Evolutionary conservation across 345 rosid genomes (phyloP).

Genomic region (Moringa oleifera): DNA sequence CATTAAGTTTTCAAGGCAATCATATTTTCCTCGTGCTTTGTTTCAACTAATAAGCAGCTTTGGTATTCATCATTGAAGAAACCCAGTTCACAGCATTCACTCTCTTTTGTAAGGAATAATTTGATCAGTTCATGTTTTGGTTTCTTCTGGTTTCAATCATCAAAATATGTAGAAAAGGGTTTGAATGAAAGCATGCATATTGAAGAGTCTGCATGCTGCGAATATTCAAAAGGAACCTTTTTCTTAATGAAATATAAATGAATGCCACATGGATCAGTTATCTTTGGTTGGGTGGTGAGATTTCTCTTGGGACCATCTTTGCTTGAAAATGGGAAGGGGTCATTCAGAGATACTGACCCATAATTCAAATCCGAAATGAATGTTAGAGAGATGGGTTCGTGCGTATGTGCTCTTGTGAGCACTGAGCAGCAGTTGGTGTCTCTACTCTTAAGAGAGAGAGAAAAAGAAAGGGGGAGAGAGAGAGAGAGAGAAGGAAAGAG

Average conservation of each 20-base stretch:
- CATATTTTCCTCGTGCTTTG: neutral
- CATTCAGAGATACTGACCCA: slow-evolving; percentile 31
- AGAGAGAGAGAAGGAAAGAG: too few relatives aligned
- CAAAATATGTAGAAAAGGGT: too few relatives aligned
- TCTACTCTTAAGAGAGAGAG: too few relatives aligned
- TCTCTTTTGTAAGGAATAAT: too few relatives aligned
- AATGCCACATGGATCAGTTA: slow-evolving; percentile 17
- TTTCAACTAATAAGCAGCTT: too few relatives aligned
- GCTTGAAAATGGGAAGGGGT: slow-evolving; percentile 24
- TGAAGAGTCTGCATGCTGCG: neutral
- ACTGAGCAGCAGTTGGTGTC: too few relatives aligned
- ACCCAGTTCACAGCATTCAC: too few relatives aligned
- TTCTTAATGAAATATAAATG: slow-evolving; percentile 10
- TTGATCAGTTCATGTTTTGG: too few relatives aligned
- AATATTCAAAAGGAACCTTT: neutral
- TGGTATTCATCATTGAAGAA: too few relatives aligned
- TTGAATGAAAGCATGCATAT: neutral
- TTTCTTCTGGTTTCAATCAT: too few relatives aligned
- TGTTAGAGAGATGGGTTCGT: slow-evolving; percentile 3
- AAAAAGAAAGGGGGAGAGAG: slow-evolving; percentile 2
- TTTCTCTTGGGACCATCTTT: slow-evolving; percentile 26
- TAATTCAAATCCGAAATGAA: slow-evolving; percentile 26
- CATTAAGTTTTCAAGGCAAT: too few relatives aligned
- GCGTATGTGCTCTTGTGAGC: too few relatives aligned
- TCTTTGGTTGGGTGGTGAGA: neutral